Percentiles rank a stretch among this genome's conserved stretches.
Conservation (phyloP, 176 grass and related monocot species). For the Luzula sylvatica region DNA sequence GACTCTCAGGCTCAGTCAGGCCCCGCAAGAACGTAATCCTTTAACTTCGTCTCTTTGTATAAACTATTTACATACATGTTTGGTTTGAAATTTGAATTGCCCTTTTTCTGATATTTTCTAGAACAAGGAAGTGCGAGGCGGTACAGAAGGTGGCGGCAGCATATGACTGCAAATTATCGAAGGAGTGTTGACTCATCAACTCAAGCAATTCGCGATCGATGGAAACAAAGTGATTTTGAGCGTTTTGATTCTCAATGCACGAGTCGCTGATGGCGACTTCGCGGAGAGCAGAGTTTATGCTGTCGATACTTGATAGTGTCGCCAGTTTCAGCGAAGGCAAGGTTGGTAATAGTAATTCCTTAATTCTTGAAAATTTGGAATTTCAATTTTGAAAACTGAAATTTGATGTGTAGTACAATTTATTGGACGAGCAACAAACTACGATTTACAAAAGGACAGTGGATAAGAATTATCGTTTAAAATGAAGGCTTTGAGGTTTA, state of each 20-base stretch:
- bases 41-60: background rate
- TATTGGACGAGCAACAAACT: constrained; percentile 96
- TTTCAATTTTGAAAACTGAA: background rate
- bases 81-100: no score
- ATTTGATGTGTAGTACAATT: constrained; percentile 46
- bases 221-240: constrained; percentile 92
- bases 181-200: constrained; percentile 94
- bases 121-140: constrained; percentile 98
- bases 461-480: constrained; percentile 96
- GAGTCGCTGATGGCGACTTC: constrained; percentile 97
- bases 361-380: background rate
- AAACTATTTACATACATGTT: no score
- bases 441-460: constrained; percentile 97
- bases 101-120: constrained; percentile 18
- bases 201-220: constrained; percentile 97
- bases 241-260: constrained; percentile 65
- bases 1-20: constrained; percentile 77
- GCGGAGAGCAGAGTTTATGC: constrained; percentile 99
- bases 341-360: constrained; percentile 17
- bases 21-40: constrained; percentile 77
- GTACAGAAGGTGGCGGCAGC: constrained; percentile 95
- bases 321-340: constrained; percentile 91
- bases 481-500: constrained; percentile 96
- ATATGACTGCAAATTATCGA: constrained; percentile 97
- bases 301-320: constrained; percentile 92